Evolutionary conservation across 2,329 filamentous ascomycete species (phyloP).

Genomic region (Claviceps cyperi): DNA sequence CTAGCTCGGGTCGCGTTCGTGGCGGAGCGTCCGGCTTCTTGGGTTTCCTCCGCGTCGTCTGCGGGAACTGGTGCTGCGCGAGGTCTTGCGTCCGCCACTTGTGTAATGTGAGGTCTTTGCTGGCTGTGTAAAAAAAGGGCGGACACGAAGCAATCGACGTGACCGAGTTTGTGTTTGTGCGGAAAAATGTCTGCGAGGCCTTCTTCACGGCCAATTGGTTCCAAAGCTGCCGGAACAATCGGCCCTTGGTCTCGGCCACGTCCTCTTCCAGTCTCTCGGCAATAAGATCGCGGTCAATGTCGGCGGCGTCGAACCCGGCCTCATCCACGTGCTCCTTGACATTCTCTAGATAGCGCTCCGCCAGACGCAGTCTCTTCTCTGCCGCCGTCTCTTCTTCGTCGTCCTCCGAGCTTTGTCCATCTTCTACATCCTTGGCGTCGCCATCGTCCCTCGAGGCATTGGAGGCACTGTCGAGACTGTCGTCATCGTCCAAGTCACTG

Average conservation of each 20-base stretch:
- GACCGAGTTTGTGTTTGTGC: slow-evolving; percentile 61
- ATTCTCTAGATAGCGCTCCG: slow-evolving; percentile 86
- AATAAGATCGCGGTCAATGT: slow-evolving; percentile 85
- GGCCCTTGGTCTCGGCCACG: slow-evolving; percentile 80
- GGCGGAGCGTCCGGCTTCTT: slow-evolving; percentile 44
- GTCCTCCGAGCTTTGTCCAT: slow-evolving; percentile 42
- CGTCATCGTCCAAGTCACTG: slow-evolving; percentile 60
- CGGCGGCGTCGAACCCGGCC: slow-evolving; percentile 76
- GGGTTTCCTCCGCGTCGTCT: slow-evolving; percentile 42
- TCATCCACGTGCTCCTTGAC: slow-evolving; percentile 72
- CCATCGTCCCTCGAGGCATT: slow-evolving; percentile 21
- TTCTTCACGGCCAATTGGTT: slow-evolving; percentile 54
- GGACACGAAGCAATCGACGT: slow-evolving; percentile 68
- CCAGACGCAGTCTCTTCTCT: slow-evolving; percentile 71
- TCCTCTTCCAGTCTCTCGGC: slow-evolving; percentile 84
- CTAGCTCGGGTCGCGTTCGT: slow-evolving; percentile 45
- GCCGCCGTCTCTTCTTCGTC: slow-evolving; percentile 71
- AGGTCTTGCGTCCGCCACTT: slow-evolving; percentile 77
- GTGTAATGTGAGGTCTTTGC: slow-evolving; percentile 69
- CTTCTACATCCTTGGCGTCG: slow-evolving; percentile 29
- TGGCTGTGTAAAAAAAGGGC: slow-evolving; percentile 76
- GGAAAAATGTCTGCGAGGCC: slow-evolving; percentile 58
- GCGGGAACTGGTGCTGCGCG: slow-evolving; percentile 43
- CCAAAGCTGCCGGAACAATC: slow-evolving; percentile 70
- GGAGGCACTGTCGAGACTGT: slow-evolving; percentile 23